Evolutionary conservation across 495 filamentous ascomycete species (phyloP), one percentile per base, ranked within the genome.

Genomic region (Arthonia radiata): DNA sequence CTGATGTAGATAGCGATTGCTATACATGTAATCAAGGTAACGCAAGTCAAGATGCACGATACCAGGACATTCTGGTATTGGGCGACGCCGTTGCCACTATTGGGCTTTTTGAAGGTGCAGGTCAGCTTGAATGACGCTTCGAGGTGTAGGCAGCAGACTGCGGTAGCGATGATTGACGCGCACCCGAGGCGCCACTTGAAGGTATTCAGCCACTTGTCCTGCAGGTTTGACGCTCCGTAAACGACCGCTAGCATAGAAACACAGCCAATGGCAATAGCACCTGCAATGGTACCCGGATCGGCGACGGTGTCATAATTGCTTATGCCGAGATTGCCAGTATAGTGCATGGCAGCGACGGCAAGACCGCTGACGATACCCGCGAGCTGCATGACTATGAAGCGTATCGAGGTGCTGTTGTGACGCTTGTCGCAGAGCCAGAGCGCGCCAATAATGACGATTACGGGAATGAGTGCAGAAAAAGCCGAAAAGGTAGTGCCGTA

Each of bases 91-190:
- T n/a, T n/a, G n/a, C n/a, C n/a, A n/a, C n/a, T n/a, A n/a, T n/a
- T n/a, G n/a, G n/a, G n/a, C n/a, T n/a, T n/a, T n/a, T n/a, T n/a
- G n/a, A n/a, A n/a, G n/a, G n/a, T n/a, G n/a, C n/a, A n/a, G n/a
- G n/a, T n/a, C n/a, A n/a, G n/a, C n/a, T n/a, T n/a, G n/a, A n/a
- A n/a, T 2, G 70, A 57, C 9, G 76, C 79, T 12, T 68, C 68
- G 76, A 78, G 91, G 40, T 90, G 78, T 77, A 90, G 86, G 2
- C 74, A 77, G 12, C 65, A 78, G 2, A 83, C 77, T 18, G 72
- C 74, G 9, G 56, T 48, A 15, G 75, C 72, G 18, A 91, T 52
- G 4, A 81, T 28, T 14, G 59, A 41, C 4, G 72, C 75, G 36
- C 66, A 75, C 2, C 67, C 29, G 13, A 54, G 40, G 31, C 79